Evolutionary conservation across 768 basidiomycete genomes (phyloP), one percentile per base, ranked within the genome.

Genomic region (Dendrothele bispora): DNA sequence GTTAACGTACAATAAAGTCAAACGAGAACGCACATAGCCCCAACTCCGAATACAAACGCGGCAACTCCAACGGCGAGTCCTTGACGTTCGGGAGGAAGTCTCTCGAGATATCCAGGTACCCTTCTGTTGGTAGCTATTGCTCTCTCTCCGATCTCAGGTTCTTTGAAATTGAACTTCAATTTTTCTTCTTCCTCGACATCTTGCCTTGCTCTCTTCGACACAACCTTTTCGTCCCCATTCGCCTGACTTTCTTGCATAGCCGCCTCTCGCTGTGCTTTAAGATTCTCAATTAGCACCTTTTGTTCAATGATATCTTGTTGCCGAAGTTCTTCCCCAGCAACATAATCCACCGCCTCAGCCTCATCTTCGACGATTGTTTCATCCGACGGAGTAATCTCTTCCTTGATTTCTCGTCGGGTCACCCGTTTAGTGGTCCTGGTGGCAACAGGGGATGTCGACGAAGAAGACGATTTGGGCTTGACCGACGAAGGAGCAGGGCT

Each of bases 11-110:
- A 26, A 49, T 5, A 29, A 29, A 43, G 39, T 46, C 43, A 24
- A 14, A 50, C 38, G n/a, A 48, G 26, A 3, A 82, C 86, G 69
- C 58, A 92, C 89, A 87, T 78, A 52, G 89, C 91, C 41, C 88
- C 80, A 63, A 88, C 70, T 24, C 91, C 91, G 41, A 91, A 72
- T 29, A 88, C 89, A 66, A 95, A 95, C 17, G 87, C 86, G 29
- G 88, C 75, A 17, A 87, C 72, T 29, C 91, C 91, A 91, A 91
- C 94, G 2, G 86, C 88, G 45, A 86, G 73, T 28, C 84, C 83
- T 66, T 86, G 88, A 56, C 80, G 78, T 59, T 81, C 78, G 10
- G 91, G 83, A 54, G 84, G 77, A n/a, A n/a, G n/a, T n/a, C n/a
- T n/a, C 53, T 84, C 61, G 39, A 72, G 61, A 63, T 79, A 78